Percentiles rank a stretch among this genome's conserved stretches.
phyloP scores from a whole-genome alignment of 179 eudicot species.

The Heliamphora pulchella region DNA sequence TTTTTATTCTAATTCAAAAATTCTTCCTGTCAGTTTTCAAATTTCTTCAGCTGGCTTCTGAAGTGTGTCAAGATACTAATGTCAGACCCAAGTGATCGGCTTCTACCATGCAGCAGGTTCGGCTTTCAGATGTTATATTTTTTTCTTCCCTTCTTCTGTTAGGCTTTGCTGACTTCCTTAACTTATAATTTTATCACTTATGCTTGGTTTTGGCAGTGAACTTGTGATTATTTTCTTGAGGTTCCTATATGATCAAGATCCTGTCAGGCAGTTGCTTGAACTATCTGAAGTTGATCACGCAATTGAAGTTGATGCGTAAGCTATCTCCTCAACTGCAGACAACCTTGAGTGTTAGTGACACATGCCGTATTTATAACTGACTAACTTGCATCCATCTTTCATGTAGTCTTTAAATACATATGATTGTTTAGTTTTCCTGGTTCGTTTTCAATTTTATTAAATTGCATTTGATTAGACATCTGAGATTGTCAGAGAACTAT shows the following conservation, averaged over 20 bases:
- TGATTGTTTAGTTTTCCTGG: not conserved
- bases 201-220: conserved; percentile 54
- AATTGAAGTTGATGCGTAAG: conserved; percentile 76
- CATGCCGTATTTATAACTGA: not conserved
- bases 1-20: not conserved
- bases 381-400: not conserved
- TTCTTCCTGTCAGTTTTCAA: conserved; percentile 57
- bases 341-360: not conserved
- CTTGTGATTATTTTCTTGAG: conserved; percentile 81
- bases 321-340: conserved; percentile 17
- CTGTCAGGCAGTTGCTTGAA: conserved; percentile 69
- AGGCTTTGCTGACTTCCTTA: not conserved
- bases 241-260: conserved; percentile 89
- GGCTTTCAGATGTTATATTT: conserved; percentile 17
- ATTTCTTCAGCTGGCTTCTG: conserved; percentile 89
- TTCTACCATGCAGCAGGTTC: conserved; percentile 75
- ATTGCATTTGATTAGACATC: not conserved
- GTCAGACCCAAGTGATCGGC: conserved; percentile 88
- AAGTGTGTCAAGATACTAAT: conserved; percentile 77
- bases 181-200: conserved; percentile 2
- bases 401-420: not conserved
- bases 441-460: not conserved
- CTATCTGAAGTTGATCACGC: conserved; percentile 41
- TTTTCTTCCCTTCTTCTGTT: no score
- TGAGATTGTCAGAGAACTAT: not conserved